Percentiles rank a stretch among this genome's conserved stretches.
Conservation (phyloP, 768 basidiomycete genomes). For the Kwoniella shandongensis region DNA sequence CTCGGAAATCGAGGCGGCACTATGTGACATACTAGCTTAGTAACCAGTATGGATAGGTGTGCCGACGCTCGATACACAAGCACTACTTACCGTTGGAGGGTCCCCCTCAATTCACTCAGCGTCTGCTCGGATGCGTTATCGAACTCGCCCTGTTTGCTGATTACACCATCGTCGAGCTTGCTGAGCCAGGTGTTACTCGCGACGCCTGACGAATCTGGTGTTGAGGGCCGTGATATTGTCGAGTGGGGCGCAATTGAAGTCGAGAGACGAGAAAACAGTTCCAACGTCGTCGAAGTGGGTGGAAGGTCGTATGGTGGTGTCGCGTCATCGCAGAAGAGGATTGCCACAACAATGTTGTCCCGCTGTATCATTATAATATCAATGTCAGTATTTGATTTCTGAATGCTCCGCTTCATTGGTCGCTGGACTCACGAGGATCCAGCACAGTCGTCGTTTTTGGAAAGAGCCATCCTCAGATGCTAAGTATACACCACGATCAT, state of each 20-base stretch:
- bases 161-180: neutral
- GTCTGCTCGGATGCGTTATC: conserved; percentile 15
- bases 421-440: conserved; percentile 34
- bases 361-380: conserved; percentile 15
- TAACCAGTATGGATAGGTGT: neutral
- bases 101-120: conserved; percentile 25
- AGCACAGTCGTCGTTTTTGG: conserved; percentile 17
- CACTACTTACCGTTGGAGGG: conserved; percentile 13
- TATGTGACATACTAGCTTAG: neutral
- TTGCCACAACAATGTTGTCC: conserved; percentile 24
- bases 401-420: neutral
- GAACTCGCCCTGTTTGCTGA: conserved; percentile 13
- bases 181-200: neutral
- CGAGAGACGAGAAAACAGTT: conserved; percentile 17
- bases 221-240: neutral
- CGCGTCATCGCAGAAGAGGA: conserved; percentile 1
- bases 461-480: neutral
- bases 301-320: conserved; percentile 5
- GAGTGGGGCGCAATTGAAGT: conserved; percentile 1
- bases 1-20: conserved; percentile 17
- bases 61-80: neutral
- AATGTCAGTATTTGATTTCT: too few species aligned
- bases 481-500: conserved; percentile 15
- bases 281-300: conserved; percentile 8
- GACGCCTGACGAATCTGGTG: too few species aligned